Conservation (phyloP, 2,329 filamentous ascomycete genomes). For the Colletotrichum caudatum region DNA sequence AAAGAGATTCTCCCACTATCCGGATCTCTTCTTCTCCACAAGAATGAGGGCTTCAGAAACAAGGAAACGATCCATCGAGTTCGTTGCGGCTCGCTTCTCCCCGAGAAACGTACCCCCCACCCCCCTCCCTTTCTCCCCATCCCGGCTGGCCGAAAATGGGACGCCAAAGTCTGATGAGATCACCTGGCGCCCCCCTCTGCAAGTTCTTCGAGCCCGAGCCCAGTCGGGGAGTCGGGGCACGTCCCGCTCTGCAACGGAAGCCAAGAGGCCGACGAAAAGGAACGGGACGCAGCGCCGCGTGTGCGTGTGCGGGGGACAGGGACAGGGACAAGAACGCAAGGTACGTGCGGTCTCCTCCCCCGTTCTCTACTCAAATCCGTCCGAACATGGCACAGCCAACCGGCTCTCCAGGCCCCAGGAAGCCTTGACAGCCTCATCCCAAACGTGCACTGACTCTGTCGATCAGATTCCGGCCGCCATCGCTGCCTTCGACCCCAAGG, state of each 20-base stretch:
- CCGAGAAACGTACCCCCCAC: not conserved
- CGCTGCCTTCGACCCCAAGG: constrained; percentile 43
- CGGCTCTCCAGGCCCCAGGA: constrained; percentile 24
- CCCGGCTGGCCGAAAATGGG: constrained; percentile 2
- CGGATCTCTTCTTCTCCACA: too few species aligned
- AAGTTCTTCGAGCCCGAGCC: constrained; percentile 24
- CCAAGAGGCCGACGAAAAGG: not conserved
- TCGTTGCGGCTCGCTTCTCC: not conserved
- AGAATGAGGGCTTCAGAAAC: too few species aligned
- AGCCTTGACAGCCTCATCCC: not conserved
- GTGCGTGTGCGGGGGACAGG: not conserved
- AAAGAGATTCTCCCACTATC: not conserved
- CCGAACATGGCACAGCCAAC: constrained; percentile 26
- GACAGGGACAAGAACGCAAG: constrained; percentile 1
- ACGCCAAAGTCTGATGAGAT: constrained; percentile 16
- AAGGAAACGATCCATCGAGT: not conserved
- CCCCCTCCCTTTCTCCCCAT: not conserved
- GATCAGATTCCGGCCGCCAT: constrained; percentile 24
- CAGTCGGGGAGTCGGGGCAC: constrained; percentile 13
- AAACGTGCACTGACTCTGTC: constrained; percentile 33
- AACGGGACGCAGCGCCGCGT: not conserved
- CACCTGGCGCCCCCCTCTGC: not conserved
- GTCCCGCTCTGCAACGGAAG: constrained; percentile 12
- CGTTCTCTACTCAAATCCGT: constrained; percentile 16
- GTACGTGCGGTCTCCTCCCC: not conserved